Conservation (phyloP, 805 yeast species). For the Clavispora santaluciae region DNA sequence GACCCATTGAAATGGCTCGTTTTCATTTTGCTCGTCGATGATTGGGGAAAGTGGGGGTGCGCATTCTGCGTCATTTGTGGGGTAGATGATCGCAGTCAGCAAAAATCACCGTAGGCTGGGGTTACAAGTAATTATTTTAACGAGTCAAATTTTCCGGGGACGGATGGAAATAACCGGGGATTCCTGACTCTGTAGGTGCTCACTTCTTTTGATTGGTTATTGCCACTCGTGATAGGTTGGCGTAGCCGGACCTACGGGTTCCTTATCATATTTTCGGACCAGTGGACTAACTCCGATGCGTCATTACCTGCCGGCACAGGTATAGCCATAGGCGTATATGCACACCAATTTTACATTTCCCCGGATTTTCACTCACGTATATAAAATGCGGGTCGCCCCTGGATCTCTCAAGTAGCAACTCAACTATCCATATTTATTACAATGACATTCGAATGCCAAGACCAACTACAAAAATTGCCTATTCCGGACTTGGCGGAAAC, state of each 20-base stretch:
- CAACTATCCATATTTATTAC: neutral
- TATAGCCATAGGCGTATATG: no score
- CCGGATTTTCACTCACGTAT: conserved; percentile 15
- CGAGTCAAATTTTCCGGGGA: no score
- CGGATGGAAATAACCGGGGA: no score
- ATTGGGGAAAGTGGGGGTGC: conserved; percentile 1
- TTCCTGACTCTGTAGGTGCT: no score
- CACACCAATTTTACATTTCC: conserved; percentile 4
- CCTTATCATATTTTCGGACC: conserved; percentile 2
- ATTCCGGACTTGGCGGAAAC: conserved; percentile 73
- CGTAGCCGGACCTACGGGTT: neutral
- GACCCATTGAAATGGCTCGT: neutral
- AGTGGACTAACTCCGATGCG: neutral
- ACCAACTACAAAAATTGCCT: conserved; percentile 61
- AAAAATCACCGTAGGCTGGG: no score
- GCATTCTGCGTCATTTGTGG: neutral
- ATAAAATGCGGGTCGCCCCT: conserved; percentile 4
- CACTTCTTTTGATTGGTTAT: neutral
- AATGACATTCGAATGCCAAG: conserved; percentile 55
- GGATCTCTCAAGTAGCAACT: neutral
- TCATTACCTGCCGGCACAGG: neutral
- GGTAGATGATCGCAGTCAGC: neutral
- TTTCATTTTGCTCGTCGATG: neutral
- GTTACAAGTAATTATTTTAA: no score
- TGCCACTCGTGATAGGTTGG: neutral